A percentile compares a stretch with the other conserved stretches of the same genome.
Conservation (phyloP, 2,329 filamentous ascomycete genomes). For the Pseudogymnoascus verrucosus region DNA sequence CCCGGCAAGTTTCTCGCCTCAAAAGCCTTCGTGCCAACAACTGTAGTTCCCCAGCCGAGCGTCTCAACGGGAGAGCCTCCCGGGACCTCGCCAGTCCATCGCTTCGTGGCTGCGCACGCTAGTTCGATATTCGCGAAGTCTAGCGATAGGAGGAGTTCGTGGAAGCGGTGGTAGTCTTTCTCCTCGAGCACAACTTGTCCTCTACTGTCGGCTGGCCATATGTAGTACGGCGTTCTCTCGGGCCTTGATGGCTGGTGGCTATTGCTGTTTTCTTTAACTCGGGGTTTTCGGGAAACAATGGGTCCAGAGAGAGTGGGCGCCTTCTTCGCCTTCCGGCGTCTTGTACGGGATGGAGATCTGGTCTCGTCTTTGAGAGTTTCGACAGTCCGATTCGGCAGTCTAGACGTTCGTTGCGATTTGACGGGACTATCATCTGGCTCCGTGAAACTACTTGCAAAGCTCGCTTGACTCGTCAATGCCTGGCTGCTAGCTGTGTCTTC, state of each 20-base stretch:
- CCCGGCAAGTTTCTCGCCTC: constrained; percentile 14
- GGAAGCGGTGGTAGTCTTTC: constrained; percentile 56
- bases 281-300: constrained; percentile 56
- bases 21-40: constrained; percentile 37
- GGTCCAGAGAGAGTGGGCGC: constrained; percentile 46
- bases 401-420: neutral
- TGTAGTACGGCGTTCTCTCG: constrained; percentile 52
- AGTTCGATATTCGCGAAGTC: constrained; percentile 63
- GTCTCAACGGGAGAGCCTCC: constrained; percentile 27
- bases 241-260: constrained; percentile 43
- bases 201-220: constrained; percentile 54
- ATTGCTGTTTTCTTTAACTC: constrained; percentile 51
- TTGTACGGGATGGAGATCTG: neutral
- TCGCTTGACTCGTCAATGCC: neutral
- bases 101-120: constrained; percentile 54
- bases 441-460: neutral
- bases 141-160: constrained; percentile 62
- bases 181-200: constrained; percentile 58
- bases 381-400: neutral
- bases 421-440: neutral
- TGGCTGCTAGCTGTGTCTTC: neutral
- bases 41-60: constrained; percentile 42
- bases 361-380: neutral
- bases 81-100: constrained; percentile 63
- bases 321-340: constrained; percentile 31